phyloP scores from a whole-genome alignment of 83 land plant genomes.

The Thuja plicata region DNA sequence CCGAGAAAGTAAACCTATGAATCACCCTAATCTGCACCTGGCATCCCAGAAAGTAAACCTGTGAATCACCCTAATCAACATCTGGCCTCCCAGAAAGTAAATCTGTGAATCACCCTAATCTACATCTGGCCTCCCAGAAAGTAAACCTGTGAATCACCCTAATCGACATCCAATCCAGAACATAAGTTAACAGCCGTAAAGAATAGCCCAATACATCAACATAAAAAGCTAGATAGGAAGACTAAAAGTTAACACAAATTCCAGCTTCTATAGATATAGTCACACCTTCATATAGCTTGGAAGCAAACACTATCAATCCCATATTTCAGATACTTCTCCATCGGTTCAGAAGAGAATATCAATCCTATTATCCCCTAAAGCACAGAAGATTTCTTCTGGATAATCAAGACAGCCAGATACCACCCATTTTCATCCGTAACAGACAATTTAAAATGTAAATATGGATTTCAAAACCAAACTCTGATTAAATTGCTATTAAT shows the following conservation, averaged over 20 bases:
- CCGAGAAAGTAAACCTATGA: too few species aligned
- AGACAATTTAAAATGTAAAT: neutral
- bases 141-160: neutral
- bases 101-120: too few species aligned
- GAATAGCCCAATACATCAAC: neutral
- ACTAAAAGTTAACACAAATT: neutral
- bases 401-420: neutral
- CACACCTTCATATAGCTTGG: neutral
- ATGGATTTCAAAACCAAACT: neutral
- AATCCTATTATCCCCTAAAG: too few species aligned
- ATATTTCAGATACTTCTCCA: neutral
- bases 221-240: neutral
- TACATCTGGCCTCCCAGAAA: neutral
- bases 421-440: neutral
- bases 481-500: neutral
- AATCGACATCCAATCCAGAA: neutral
- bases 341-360: too few species aligned
- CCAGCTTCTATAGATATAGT: neutral
- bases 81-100: too few species aligned
- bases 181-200: neutral
- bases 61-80: too few species aligned
- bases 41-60: too few species aligned
- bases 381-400: neutral
- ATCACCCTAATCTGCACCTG: too few species aligned
- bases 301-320: neutral